phyloP scores from a whole-genome alignment of 345 rosid species.

The Citrus maxima region DNA sequence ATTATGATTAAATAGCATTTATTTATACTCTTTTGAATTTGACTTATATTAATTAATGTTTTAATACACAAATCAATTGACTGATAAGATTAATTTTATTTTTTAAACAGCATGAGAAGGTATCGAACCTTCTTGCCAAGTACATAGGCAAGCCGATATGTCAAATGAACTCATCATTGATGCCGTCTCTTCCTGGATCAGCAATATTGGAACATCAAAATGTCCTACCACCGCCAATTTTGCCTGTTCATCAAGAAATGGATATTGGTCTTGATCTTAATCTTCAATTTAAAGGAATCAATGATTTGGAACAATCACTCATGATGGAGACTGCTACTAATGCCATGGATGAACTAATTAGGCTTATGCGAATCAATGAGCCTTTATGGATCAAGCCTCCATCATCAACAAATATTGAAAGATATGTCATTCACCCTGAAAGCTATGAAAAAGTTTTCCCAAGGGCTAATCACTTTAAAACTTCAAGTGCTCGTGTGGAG shows the following conservation, averaged over 20 bases:
- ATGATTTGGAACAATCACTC: conserved; percentile 32
- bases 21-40: no score
- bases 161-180: conserved; percentile 5
- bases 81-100: not conserved
- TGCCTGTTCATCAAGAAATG: not conserved
- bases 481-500: conserved; percentile 43
- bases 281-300: conserved; percentile 6
- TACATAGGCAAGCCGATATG: conserved; percentile 34
- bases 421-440: conserved; percentile 31
- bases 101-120: conserved; percentile 39
- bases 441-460: conserved; percentile 40
- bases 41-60: no score
- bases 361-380: conserved; percentile 36
- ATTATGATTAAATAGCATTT: no score
- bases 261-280: conserved; percentile 9
- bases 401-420: conserved; percentile 18
- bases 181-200: conserved; percentile 14
- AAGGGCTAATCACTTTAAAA: conserved; percentile 24
- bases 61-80: no score
- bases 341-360: conserved; percentile 56
- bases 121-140: conserved; percentile 30
- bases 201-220: not conserved
- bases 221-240: conserved; percentile 6
- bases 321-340: conserved; percentile 40
- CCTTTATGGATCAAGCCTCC: conserved; percentile 53